Conservation (phyloP, 78 protist species). For the Anaeramoeba ignava region DNA sequence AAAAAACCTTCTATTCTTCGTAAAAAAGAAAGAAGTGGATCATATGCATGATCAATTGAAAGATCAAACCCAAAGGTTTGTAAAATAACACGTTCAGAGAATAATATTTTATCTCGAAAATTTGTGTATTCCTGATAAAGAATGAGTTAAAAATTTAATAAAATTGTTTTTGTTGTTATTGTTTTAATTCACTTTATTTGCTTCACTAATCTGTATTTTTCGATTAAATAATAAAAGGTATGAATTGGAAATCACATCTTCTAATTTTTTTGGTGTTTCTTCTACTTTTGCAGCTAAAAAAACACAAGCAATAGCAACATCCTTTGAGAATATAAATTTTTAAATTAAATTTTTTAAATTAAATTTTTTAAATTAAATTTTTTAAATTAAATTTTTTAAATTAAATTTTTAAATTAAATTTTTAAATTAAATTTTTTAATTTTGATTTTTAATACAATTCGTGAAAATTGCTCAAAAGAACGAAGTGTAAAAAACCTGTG, state of each 20-base stretch:
- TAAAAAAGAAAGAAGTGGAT: no score
- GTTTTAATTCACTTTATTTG: no score
- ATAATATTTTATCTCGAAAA: slow-evolving; percentile 15
- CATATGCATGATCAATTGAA: slow-evolving; percentile 50
- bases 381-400: no score
- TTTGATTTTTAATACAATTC: slow-evolving; percentile 13
- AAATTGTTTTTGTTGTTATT: no score
- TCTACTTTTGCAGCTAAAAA: slow-evolving; percentile 71
- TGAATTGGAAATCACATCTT: slow-evolving; percentile 30
- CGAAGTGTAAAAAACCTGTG: slow-evolving; percentile 61
- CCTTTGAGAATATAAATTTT: neutral
- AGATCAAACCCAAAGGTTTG: slow-evolving; percentile 40
- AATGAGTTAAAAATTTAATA: neutral
- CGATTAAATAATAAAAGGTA: neutral
- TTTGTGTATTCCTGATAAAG: slow-evolving; percentile 8
- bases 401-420: no score
- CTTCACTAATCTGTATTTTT: no score
- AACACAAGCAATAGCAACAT: slow-evolving; percentile 46
- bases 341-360: neutral
- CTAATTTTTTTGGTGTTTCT: slow-evolving; percentile 51
- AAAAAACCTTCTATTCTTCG: no score
- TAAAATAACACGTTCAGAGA: slow-evolving; percentile 29
- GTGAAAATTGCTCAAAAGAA: slow-evolving; percentile 39
- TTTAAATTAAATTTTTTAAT: no score
- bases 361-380: no score